phyloP scores from a whole-genome alignment of 2,329 filamentous ascomycete genomes.

The Stemphylium beticola region DNA sequence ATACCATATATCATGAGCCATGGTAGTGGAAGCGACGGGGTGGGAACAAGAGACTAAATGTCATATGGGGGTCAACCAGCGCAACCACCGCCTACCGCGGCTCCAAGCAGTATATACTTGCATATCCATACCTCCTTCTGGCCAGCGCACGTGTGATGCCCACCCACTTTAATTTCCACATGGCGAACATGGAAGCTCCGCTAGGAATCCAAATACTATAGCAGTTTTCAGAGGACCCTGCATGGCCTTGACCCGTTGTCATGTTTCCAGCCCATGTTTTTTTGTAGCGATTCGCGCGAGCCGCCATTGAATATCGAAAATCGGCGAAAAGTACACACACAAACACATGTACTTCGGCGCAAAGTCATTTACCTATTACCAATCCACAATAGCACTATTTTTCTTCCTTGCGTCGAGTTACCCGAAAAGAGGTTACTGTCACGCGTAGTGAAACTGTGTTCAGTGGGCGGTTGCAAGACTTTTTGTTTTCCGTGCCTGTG shows the following conservation, averaged over 20 bases:
- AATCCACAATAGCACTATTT: neutral
- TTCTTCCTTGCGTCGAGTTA: no score
- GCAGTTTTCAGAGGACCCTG: constrained; percentile 4
- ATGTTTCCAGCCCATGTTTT: neutral
- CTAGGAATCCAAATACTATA: neutral
- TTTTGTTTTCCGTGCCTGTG: no score
- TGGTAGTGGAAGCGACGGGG: no score
- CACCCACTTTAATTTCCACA: constrained; percentile 9
- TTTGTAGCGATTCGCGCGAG: constrained; percentile 6
- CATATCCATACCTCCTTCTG: neutral
- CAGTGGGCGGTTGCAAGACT: no score
- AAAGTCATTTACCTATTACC: neutral
- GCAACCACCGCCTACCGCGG: constrained; percentile 2
- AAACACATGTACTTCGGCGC: no score
- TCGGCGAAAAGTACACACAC: no score
- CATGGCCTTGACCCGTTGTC: neutral
- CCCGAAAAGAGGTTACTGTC: no score
- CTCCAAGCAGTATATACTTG: neutral
- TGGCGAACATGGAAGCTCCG: constrained; percentile 3
- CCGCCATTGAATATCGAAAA: neutral
- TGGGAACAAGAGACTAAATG: no score
- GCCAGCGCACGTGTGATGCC: neutral
- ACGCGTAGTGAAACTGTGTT: no score
- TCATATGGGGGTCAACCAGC: no score
- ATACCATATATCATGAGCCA: no score